Percentiles rank a stretch among this genome's conserved stretches.
These are phyloP conservation scores for Monsonia emarginata DNA, from an alignment of 441 rosid species.

Conservation along the genomic window DNA sequence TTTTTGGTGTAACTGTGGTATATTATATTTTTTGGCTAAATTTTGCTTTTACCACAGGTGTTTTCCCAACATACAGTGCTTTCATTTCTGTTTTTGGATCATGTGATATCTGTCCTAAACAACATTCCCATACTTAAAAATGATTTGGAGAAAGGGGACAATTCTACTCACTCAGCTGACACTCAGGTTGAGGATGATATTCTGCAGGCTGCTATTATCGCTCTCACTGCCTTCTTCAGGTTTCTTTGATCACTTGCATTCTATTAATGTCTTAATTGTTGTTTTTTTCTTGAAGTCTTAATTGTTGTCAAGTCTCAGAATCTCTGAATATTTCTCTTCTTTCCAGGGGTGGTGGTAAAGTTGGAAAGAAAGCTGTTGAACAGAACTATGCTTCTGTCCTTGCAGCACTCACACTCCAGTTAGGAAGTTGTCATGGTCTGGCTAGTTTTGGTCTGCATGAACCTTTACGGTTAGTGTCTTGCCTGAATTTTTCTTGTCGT, in stretches of 20 bases:
- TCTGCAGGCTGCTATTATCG: conserved; percentile 78
- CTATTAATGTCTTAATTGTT: conserved; percentile 14
- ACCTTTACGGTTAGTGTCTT: conserved; percentile 57
- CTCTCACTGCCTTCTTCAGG: conserved; percentile 96
- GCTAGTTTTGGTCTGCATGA: conserved; percentile 79
- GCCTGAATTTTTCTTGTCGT: neutral
- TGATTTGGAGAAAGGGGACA: conserved; percentile 60
- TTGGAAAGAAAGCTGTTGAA: conserved; percentile 88
- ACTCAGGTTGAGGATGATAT: conserved; percentile 51
- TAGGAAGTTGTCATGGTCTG: conserved; percentile 89
- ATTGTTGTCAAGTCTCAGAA: conserved; percentile 15
- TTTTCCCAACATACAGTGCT: conserved; percentile 80
- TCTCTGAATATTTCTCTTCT: conserved; percentile 23
- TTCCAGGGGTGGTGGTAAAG: conserved; percentile 91
- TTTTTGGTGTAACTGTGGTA: neutral
- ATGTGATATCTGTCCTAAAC: conserved; percentile 63
- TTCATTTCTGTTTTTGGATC: conserved; percentile 73
- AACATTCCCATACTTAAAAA: conserved; percentile 41
- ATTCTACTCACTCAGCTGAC: conserved; percentile 33
- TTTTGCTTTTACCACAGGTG: conserved; percentile 36
- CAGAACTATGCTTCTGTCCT: conserved; percentile 85
- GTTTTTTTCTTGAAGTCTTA: too few species aligned
- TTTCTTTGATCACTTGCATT: conserved; percentile 25
- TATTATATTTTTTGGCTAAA: conserved; percentile 4
- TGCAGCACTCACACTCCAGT: conserved; percentile 77